Evolutionary conservation across 306 rosid species (phyloP).

Genomic region (Acacia confusa): DNA sequence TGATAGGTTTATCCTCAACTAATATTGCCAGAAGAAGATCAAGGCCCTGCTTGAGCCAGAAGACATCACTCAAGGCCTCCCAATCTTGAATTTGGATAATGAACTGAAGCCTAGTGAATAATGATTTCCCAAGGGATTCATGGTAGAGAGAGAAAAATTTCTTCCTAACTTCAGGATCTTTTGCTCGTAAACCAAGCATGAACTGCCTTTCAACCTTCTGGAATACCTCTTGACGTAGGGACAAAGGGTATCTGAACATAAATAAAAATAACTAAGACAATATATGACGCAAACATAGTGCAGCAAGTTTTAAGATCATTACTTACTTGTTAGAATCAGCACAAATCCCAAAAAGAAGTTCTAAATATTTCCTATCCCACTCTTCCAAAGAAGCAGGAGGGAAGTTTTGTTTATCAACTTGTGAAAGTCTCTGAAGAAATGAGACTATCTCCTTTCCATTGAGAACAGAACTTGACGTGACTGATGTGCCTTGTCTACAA

Average conservation of each 20-base stretch:
- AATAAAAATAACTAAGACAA: conserved; percentile 30
- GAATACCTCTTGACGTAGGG: conserved; percentile 86
- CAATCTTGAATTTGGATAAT: conserved; percentile 90
- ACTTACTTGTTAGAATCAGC: conserved; percentile 88
- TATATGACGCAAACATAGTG: conserved; percentile 22
- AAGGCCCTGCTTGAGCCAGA: conserved; percentile 99
- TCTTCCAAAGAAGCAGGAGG: conserved; percentile 63
- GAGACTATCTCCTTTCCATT: conserved; percentile 85
- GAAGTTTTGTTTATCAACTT: conserved; percentile 84
- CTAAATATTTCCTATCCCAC: conserved; percentile 90
- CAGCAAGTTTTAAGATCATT: conserved; percentile 12
- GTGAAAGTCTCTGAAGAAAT: conserved; percentile 94
- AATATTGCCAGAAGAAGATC: conserved; percentile 94
- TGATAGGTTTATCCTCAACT: conserved; percentile 92
- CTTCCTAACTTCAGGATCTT: conserved; percentile 89
- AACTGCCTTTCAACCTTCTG: conserved; percentile 90
- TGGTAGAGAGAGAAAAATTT: conserved; percentile 86
- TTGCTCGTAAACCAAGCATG: conserved; percentile 96
- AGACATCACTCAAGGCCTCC: conserved; percentile 94
- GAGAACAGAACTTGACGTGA: conserved; percentile 64
- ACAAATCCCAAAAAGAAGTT: conserved; percentile 86
- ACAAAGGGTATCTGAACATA: conserved; percentile 56
- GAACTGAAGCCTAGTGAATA: conserved; percentile 84
- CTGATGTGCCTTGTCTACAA: conserved; percentile 75
- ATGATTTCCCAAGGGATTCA: conserved; percentile 76